Conservation (phyloP, 305 asterid genomes). For the Plantago coronopus region DNA sequence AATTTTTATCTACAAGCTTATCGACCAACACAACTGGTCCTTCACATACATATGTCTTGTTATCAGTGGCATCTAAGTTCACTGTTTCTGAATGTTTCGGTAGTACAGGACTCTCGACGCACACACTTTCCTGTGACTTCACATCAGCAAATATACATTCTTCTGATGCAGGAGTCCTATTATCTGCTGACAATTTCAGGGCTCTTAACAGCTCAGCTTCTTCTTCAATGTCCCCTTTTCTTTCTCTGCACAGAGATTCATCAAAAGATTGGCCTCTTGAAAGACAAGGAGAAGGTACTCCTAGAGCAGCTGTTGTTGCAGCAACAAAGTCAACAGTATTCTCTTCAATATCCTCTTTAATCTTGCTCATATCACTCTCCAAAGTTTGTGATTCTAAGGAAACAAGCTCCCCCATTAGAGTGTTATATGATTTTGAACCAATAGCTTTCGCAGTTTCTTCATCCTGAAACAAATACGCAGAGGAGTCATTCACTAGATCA, state of each 20-base stretch:
- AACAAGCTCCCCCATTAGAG: conserved; percentile 90
- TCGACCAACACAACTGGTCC: conserved; percentile 24
- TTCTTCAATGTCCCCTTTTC: conserved; percentile 88
- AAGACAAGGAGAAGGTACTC: conserved; percentile 92
- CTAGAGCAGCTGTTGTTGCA: conserved; percentile 91
- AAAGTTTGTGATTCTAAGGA: conserved; percentile 56
- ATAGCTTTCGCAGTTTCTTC: conserved; percentile 69
- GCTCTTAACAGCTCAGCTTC: conserved; percentile 58
- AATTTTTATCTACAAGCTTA: conserved; percentile 25
- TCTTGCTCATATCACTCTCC: conserved; percentile 27
- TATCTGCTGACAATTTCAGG: conserved; percentile 60
- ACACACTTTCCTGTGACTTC: conserved; percentile 31
- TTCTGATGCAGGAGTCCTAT: conserved; percentile 26
- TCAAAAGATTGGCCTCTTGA: conserved; percentile 77
- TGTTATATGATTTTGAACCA: conserved; percentile 86
- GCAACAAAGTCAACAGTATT: conserved; percentile 91
- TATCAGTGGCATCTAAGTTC: conserved; percentile 28
- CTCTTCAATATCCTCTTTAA: conserved; percentile 44
- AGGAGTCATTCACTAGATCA: conserved; percentile 2
- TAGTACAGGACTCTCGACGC: conserved; percentile 30
- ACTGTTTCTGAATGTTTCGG: conserved; percentile 28
- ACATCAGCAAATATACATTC: conserved; percentile 31
- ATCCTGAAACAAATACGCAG: conserved; percentile 50
- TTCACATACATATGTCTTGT: conserved; percentile 30
- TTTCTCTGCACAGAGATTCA: conserved; percentile 48